A percentile compares a stretch with the other conserved stretches of the same genome.
Conservation (phyloP, 139 green algal genomes). For the Volvox africanus region DNA sequence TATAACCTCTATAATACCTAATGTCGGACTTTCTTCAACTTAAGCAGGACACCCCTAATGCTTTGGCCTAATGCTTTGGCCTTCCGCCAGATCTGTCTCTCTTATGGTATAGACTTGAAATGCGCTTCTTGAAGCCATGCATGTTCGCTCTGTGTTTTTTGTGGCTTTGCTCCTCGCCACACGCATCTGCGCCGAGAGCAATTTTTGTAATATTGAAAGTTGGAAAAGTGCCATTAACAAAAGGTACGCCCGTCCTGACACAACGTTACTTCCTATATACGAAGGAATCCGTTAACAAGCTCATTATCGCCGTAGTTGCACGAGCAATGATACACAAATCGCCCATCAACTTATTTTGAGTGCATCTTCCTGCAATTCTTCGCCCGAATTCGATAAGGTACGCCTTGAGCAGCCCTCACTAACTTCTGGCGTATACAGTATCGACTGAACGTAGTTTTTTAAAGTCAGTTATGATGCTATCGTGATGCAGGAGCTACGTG, state of each 20-base stretch:
- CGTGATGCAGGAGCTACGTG: not conserved
- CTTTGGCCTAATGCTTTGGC: too few relatives aligned
- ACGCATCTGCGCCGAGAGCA: not conserved
- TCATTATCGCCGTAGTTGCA: not conserved
- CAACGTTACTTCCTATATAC: not conserved
- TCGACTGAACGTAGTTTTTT: not conserved
- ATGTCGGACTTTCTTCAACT: too few relatives aligned
- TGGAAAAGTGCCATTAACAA: not conserved
- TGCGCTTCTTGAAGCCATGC: not conserved
- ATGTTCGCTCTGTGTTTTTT: not conserved
- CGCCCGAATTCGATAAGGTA: not conserved
- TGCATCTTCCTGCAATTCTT: not conserved
- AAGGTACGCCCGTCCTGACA: not conserved
- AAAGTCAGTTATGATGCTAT: not conserved
- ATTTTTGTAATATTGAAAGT: not conserved
- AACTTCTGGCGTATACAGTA: too few relatives aligned
- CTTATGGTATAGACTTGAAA: not conserved
- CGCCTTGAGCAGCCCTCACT: too few relatives aligned
- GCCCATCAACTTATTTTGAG: not conserved
- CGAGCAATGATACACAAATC: not conserved
- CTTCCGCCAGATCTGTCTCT: too few relatives aligned
- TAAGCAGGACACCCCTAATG: too few relatives aligned
- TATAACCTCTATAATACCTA: too few relatives aligned
- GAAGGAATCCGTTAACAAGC: not conserved
- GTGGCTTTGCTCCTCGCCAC: not conserved